These are phyloP conservation scores for Dimocarpus longan DNA, from an alignment of 345 rosid species.

Conservation along the genomic window DNA sequence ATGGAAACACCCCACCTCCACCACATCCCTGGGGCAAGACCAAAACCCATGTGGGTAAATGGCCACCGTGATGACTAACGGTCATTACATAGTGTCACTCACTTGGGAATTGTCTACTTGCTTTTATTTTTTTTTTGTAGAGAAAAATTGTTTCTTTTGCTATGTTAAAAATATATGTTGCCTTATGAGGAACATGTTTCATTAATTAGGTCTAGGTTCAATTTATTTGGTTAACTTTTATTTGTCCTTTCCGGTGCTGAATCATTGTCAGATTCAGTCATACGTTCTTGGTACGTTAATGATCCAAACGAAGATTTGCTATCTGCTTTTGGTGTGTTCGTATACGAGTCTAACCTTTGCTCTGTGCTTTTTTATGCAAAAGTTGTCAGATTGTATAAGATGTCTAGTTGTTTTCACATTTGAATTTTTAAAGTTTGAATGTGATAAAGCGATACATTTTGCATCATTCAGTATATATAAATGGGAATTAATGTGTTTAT, in stretches of 20 bases:
- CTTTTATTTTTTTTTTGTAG: too few species aligned
- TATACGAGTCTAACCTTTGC: not conserved
- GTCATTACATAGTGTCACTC: not conserved
- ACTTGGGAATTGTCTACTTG: not conserved
- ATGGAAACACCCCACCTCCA: too few species aligned
- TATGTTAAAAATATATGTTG: not conserved
- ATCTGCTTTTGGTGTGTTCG: not conserved
- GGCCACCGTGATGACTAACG: too few species aligned
- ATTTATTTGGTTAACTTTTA: not conserved
- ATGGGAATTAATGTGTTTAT: not conserved
- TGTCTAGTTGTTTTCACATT: not conserved
- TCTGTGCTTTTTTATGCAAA: not conserved
- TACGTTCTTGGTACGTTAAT: not conserved
- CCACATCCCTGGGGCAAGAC: too few species aligned
- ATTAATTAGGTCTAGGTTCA: not conserved
- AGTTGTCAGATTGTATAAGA: not conserved
- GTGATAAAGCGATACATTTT: not conserved
- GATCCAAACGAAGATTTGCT: not conserved
- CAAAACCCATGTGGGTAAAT: too few species aligned
- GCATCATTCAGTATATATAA: not conserved
- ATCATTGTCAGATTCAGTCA: not conserved
- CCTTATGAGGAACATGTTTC: not conserved
- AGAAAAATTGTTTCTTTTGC: not conserved
- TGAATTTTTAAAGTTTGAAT: not conserved
- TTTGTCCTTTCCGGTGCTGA: not conserved